Percentiles rank a stretch among this genome's conserved stretches.
Evolutionary conservation across 2,329 filamentous ascomycete genomes (phyloP).

Genomic region (Neofusicoccum umdonicola): DNA sequence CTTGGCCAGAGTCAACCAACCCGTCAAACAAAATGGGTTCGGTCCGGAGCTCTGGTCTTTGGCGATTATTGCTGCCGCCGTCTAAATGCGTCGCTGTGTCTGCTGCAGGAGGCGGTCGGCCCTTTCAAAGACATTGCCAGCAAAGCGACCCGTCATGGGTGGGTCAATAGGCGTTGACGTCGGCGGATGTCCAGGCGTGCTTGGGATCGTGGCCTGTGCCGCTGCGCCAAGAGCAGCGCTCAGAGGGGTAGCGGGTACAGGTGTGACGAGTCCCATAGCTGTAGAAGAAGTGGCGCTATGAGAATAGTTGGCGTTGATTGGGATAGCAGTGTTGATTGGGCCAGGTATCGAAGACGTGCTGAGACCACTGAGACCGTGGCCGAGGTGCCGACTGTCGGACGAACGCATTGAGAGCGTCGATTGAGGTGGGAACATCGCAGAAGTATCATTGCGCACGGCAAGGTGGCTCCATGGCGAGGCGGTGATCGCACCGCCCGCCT

Average conservation of each 20-base stretch:
- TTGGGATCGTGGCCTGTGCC: slow-evolving; percentile 83
- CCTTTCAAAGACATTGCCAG: slow-evolving; percentile 34
- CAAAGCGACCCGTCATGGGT: slow-evolving; percentile 24
- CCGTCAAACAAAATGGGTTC: neutral
- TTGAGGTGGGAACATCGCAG: slow-evolving; percentile 12
- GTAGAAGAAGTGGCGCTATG: slow-evolving; percentile 27
- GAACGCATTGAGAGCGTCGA: neutral
- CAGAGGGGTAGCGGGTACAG: slow-evolving; percentile 80
- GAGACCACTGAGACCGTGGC: slow-evolving; percentile 3
- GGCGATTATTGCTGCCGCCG: neutral
- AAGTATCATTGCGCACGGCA: slow-evolving; percentile 27
- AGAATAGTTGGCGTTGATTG: slow-evolving; percentile 28
- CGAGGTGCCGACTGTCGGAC: slow-evolving; percentile 2
- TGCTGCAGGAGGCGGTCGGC: slow-evolving; percentile 33
- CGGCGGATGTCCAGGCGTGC: slow-evolving; percentile 51
- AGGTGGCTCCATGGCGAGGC: slow-evolving; percentile 62
- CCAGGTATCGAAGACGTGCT: slow-evolving; percentile 29
- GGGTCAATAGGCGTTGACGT: slow-evolving; percentile 20
- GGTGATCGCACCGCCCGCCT: slow-evolving; percentile 71
- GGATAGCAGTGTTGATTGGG: slow-evolving; percentile 37
- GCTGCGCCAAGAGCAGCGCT: slow-evolving; percentile 87
- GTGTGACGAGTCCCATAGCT: slow-evolving; percentile 48
- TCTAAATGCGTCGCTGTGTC: slow-evolving; percentile 20
- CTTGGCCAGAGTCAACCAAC: neutral
- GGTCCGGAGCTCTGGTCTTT: neutral